Percentiles rank a stretch among this genome's conserved stretches.
phyloP scores from a whole-genome alignment of 2,329 filamentous ascomycete species.

The Colletotrichum spaethianum region DNA sequence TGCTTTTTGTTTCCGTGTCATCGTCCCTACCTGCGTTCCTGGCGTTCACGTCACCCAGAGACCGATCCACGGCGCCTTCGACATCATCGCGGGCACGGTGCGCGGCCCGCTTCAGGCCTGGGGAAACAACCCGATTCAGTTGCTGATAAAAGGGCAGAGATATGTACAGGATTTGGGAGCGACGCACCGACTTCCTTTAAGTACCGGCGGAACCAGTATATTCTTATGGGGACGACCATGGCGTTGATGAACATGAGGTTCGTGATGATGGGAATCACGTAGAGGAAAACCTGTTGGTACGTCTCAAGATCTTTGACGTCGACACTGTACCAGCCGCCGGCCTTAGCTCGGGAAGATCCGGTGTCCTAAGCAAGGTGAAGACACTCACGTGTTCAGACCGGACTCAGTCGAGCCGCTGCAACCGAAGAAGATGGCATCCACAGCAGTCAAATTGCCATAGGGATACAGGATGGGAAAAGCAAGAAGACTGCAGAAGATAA shows the following conservation, averaged over 20 bases:
- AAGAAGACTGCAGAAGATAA: background rate
- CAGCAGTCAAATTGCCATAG: background rate
- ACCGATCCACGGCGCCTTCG: too few species aligned
- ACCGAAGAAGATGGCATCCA: background rate
- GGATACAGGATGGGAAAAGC: background rate
- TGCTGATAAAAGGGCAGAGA: too few species aligned
- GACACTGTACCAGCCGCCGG: constrained; percentile 51
- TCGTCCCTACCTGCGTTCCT: too few species aligned
- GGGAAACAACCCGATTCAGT: too few species aligned
- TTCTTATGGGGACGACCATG: constrained; percentile 61
- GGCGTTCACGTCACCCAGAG: too few species aligned
- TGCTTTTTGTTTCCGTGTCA: too few species aligned
- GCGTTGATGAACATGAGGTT: constrained; percentile 66
- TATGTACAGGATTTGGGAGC: too few species aligned
- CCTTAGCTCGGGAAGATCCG: too few species aligned
- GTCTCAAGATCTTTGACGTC: constrained; percentile 63
- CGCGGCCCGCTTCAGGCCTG: too few species aligned
- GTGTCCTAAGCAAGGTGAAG: background rate
- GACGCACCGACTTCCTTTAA: too few species aligned
- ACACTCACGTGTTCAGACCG: background rate
- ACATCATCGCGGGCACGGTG: too few species aligned
- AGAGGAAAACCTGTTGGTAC: constrained; percentile 67
- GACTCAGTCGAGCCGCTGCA: background rate
- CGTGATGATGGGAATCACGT: constrained; percentile 63
- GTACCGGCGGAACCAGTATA: constrained; percentile 59